phyloP scores from a whole-genome alignment of 805 yeast species.

The Saccharomycopsis selenospora region DNA sequence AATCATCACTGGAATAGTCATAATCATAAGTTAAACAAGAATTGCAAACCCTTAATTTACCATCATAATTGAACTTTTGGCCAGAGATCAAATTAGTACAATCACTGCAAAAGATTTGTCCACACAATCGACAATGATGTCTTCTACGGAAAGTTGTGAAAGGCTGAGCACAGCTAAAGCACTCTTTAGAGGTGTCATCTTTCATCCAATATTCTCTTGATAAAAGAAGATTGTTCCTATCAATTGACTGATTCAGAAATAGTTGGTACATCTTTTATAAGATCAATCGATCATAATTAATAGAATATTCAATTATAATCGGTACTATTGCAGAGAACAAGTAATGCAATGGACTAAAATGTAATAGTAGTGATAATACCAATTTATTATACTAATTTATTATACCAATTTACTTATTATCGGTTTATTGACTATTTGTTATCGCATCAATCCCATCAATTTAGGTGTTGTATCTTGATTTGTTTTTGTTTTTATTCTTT shows the following conservation, averaged over 20 bases:
- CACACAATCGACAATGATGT: slow-evolving; percentile 94
- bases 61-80: slow-evolving; percentile 52
- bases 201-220: slow-evolving; percentile 89
- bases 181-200: slow-evolving; percentile 84
- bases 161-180: slow-evolving; percentile 72
- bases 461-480: no score
- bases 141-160: slow-evolving; percentile 84
- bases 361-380: no score
- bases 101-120: slow-evolving; percentile 83
- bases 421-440: neutral
- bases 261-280: slow-evolving; percentile 11
- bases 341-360: no score
- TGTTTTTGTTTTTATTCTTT: no score
- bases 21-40: slow-evolving; percentile 64
- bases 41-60: slow-evolving; percentile 69
- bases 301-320: neutral
- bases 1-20: slow-evolving; percentile 64
- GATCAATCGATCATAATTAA: neutral
- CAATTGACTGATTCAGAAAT: slow-evolving; percentile 10
- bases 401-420: neutral
- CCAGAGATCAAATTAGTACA: slow-evolving; percentile 75
- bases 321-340: no score
- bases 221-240: slow-evolving; percentile 15
- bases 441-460: no score
- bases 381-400: neutral